Evolutionary conservation across 1,139 yeast genomes (phyloP), one percentile per base, ranked within the genome.

Genomic region (Lipomyces yarrowii): DNA sequence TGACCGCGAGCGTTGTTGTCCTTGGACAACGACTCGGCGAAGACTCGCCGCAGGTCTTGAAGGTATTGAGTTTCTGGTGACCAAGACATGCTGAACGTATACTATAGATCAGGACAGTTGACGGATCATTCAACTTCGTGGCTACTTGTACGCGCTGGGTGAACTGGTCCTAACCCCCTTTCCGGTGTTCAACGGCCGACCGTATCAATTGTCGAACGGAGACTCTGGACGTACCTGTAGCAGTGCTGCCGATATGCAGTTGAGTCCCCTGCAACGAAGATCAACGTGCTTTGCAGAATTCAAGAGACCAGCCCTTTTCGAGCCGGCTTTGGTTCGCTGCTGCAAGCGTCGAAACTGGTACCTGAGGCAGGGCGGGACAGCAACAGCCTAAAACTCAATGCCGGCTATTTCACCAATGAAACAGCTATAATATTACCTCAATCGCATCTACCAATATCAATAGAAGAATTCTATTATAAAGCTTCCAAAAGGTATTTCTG

Each of bases 11-110:
- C 85, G 5, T 75, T 73, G 57, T 83, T 80, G 70, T 84, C 80
- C n/a, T 87, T 76, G 2, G 91, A 86, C 71, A 90, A 80, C 1
- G 92, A 86, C 1, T 89, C 89, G 60, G 83, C 79, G 70, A 89
- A 82, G 51, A 89, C 85, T 21, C 80, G 79, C 64, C 84, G 83
- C 68, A 90, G 80, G 75, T 88, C 92, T 63, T 81, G 82, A 61
- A 88, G 76, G 51, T 88, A 85, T 48, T 80, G 79, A 7, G 82
- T 79, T 74, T 87, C 87, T 3, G 93, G 88, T 10, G 80, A 74
- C 93, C 94, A 84, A 33, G 61, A 55, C 67, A 64, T 64, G 13
- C 39, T 56, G 58, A 15, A 15, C 48, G 48, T 42, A 42, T 42
- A 15, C 21, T n/a, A 18, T 42, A 15, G 7, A 42, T n/a, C 48